Percentiles rank a stretch among this genome's conserved stretches.
Conservation (phyloP, 371 early-diverging fungal species). For the Mortierella sp. region DNA sequence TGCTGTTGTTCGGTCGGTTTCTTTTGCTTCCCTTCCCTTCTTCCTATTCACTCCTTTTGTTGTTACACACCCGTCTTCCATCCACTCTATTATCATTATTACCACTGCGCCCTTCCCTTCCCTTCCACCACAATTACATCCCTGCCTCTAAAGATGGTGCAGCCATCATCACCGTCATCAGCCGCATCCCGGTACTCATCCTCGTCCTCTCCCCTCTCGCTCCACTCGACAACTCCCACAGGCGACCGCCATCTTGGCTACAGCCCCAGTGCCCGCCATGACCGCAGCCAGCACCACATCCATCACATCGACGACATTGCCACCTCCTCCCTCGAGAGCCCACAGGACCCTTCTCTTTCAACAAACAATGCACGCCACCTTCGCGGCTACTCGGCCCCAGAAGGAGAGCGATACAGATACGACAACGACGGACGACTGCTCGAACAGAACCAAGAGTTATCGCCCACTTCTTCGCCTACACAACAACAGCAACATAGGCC, state of each 20-base stretch:
- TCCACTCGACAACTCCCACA: neutral
- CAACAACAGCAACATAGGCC: neutral
- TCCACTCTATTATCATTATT: too few species aligned
- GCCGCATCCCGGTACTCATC: conserved; percentile 16
- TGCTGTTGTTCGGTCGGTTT: neutral
- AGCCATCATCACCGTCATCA: neutral
- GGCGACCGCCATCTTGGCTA: conserved; percentile 13
- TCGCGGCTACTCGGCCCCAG: neutral
- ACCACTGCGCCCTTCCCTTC: neutral
- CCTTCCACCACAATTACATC: neutral
- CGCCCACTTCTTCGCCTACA: neutral
- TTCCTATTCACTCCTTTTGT: neutral
- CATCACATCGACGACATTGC: neutral
- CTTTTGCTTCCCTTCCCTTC: neutral
- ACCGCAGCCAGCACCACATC: conserved; percentile 15
- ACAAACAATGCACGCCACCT: neutral
- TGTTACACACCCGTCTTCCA: neutral
- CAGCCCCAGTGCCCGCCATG: conserved; percentile 8
- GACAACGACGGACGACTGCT: conserved; percentile 4
- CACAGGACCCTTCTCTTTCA: neutral
- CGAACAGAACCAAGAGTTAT: conserved; percentile 13
- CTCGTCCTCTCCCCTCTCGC: conserved; percentile 17
- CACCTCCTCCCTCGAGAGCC: neutral
- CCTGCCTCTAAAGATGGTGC: neutral
- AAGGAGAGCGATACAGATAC: neutral